phyloP scores from a whole-genome alignment of 2,329 filamentous ascomycete genomes.

The Penicillium fuscoglaucum region DNA sequence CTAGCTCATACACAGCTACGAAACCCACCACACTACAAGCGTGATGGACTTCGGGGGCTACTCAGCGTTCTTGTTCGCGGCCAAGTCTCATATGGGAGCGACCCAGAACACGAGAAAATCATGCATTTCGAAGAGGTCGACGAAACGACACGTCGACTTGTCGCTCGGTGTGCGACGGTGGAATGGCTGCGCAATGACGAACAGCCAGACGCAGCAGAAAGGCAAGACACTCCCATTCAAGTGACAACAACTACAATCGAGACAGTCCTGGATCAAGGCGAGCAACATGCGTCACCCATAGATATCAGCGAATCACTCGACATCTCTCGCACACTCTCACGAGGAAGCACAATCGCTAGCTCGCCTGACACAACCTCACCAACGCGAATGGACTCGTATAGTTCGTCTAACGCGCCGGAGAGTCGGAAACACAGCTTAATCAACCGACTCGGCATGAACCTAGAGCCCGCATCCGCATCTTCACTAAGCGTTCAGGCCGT shows the following conservation, averaged over 20 bases:
- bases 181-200: conserved; percentile 47
- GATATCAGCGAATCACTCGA: conserved; percentile 27
- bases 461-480: conserved; percentile 69
- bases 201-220: conserved; percentile 15
- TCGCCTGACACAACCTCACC: conserved; percentile 52
- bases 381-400: conserved; percentile 35
- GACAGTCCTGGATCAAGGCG: conserved; percentile 19
- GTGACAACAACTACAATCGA: conserved; percentile 21
- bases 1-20: conserved; percentile 88
- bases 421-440: conserved; percentile 26
- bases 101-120: conserved; percentile 47
- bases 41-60: conserved; percentile 75
- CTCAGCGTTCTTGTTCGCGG: conserved; percentile 72
- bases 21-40: conserved; percentile 86
- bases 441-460: conserved; percentile 64
- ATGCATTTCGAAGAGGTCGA: conserved; percentile 53
- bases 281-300: conserved; percentile 19
- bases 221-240: conserved; percentile 13
- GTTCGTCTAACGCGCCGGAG: conserved; percentile 18
- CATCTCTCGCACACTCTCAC: conserved; percentile 42
- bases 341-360: conserved; percentile 31
- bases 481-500: conserved; percentile 75
- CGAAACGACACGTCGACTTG: conserved; percentile 51
- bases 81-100: conserved; percentile 60
- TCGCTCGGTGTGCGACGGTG: conserved; percentile 48